Base-by-base conservation (phyloP, 2,329 filamentous ascomycete genomes). In the Cordyceps fumosorosea region DNA sequence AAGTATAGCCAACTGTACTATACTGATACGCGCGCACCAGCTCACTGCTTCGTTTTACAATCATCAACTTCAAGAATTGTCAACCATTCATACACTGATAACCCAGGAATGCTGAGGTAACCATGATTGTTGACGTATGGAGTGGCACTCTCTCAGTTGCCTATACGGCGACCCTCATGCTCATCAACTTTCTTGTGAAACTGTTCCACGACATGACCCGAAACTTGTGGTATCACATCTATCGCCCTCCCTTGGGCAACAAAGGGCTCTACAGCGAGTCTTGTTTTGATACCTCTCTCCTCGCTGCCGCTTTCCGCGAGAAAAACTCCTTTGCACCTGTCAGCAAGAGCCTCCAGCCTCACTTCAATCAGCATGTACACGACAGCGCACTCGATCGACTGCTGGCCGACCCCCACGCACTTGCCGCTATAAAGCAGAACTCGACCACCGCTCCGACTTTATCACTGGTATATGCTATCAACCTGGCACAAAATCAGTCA, bases 21-120 rank as follows among this genome's bases (percentile, higher is more conserved):
- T 32, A 59, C 45, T 26, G 45, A 14, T 48, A 26, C 22, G 22
- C 45, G 22, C 56, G 56, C 56, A 10, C 26, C 47, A 52, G 12
- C 47, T 34, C 20, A 16, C 56, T 51, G 45, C 56, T 8, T 32
- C 42, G 45, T 40, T 47, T 58, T 42, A 16, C 26, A n/a, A 40
- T 20, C 16, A 18, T 58, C 24, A n/a, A 3, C n/a, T 37, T 54
- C 22, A 29, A 60, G 10, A 24, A 26, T 54, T 12, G 5, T 37
- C 24, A 11, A 16, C 24, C 22, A 54, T 14, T 53, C 37, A 44
- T 37, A 20, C 34, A 48, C 20, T 34, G 32, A 59, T 16, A 44
- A 16, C 37, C 16, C 42, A 40, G 59, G 58, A 60, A 61, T 61
- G 59, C 42, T 8, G n/a, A 20, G 26, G 51, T 48, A 10, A 42